Conservation (phyloP, 805 yeast genomes). For the Candida sanyiensis region DNA sequence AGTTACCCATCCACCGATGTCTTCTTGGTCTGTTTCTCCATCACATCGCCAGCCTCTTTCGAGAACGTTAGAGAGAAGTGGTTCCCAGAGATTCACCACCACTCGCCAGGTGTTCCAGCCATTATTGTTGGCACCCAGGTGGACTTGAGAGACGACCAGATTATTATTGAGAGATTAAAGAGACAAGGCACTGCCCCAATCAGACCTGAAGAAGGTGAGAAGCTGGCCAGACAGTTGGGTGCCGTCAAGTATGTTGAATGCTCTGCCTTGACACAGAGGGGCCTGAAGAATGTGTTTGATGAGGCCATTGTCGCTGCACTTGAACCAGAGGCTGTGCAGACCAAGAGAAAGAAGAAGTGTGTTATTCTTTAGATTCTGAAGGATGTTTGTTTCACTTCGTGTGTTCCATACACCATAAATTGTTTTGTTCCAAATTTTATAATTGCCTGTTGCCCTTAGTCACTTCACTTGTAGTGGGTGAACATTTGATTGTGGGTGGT, state of each 20-base stretch:
- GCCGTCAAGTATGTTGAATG: constrained; percentile 98
- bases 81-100: constrained; percentile 98
- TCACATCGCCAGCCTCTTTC: constrained; percentile 93
- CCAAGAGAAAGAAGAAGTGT: constrained; percentile 72
- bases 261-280: constrained; percentile 95
- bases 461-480: background rate
- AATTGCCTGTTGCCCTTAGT: background rate
- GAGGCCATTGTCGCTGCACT: constrained; percentile 98
- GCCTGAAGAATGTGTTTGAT: constrained; percentile 95
- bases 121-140: constrained; percentile 95
- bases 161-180: constrained; percentile 80
- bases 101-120: constrained; percentile 97
- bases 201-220: constrained; percentile 81
- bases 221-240: constrained; percentile 85
- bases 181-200: constrained; percentile 89
- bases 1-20: constrained; percentile 97
- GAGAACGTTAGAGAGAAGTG: constrained; percentile 97
- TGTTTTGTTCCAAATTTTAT: background rate
- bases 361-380: constrained; percentile 45
- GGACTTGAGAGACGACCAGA: constrained; percentile 90
- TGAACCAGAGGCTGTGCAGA: constrained; percentile 89
- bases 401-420: background rate
- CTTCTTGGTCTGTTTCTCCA: constrained; percentile 91
- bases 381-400: constrained; percentile 5
- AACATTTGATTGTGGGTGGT: too few species aligned